A percentile compares a stretch with the other conserved stretches of the same genome.
These are phyloP conservation scores for Ophiostoma sp. DNA, from an alignment of 2,329 filamentous ascomycete species.

Conservation along the genomic window DNA sequence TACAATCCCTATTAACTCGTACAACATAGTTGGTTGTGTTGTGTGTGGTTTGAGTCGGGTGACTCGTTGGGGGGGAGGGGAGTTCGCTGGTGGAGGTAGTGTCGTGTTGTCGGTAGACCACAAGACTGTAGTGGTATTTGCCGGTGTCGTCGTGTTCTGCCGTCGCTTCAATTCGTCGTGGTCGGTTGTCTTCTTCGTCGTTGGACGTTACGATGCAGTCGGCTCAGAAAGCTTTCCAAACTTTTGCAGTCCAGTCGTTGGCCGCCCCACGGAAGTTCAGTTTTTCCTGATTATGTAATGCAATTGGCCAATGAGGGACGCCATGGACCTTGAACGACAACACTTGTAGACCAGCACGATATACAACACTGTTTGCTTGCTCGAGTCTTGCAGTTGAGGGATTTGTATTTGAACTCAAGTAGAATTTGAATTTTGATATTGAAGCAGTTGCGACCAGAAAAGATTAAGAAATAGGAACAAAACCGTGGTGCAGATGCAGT, in stretches of 20 bases:
- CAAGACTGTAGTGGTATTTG: no score
- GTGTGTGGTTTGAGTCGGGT: neutral
- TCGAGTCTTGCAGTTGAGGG: no score
- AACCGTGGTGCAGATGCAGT: neutral
- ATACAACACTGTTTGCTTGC: no score
- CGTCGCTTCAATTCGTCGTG: neutral
- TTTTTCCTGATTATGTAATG: conserved; percentile 15
- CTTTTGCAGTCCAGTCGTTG: neutral
- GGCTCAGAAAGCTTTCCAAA: neutral
- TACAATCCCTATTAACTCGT: conserved; percentile 96
- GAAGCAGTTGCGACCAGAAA: neutral
- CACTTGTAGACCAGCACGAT: no score
- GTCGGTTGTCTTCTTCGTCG: neutral
- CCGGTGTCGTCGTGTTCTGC: neutral
- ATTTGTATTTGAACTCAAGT: neutral
- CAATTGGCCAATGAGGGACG: neutral
- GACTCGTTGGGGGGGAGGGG: neutral
- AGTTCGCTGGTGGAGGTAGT: neutral
- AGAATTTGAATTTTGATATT: neutral
- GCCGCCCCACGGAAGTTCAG: conserved; percentile 4
- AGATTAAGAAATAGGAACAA: neutral
- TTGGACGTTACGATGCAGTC: neutral
- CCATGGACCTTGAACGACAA: no score
- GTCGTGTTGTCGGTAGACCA: neutral
- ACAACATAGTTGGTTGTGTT: conserved; percentile 67